These are phyloP conservation scores for Beauveria scarabaeidicola DNA, from an alignment of 2,329 filamentous ascomycete genomes.

Conservation along the genomic window DNA sequence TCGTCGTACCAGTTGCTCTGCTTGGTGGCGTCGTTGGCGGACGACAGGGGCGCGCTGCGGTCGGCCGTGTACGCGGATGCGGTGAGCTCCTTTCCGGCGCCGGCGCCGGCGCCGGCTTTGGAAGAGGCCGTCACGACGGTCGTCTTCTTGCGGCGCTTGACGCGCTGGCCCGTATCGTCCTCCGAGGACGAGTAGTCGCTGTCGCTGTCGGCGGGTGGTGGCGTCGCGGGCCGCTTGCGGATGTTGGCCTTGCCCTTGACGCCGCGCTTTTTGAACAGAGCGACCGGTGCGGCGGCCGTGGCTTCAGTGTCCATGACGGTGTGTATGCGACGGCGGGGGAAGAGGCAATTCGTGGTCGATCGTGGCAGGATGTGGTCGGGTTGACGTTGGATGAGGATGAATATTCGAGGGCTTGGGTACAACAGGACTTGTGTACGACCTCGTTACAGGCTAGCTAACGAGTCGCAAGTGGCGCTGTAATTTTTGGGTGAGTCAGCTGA, in stretches of 20 bases:
- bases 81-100: constrained; percentile 28
- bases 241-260: constrained; percentile 68
- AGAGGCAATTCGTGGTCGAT: background rate
- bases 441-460: background rate
- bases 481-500: too few species aligned
- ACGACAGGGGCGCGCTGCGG: constrained; percentile 52
- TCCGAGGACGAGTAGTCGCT: constrained; percentile 64
- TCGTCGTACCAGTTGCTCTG: constrained; percentile 85
- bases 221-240: constrained; percentile 72
- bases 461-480: too few species aligned
- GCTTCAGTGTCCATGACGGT: constrained; percentile 11
- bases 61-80: constrained; percentile 53
- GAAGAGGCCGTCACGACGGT: constrained; percentile 59
- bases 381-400: background rate
- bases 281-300: constrained; percentile 39
- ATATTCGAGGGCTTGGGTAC: background rate
- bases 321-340: constrained; percentile 2
- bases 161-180: constrained; percentile 63
- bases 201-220: constrained; percentile 59
- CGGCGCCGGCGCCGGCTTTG: constrained; percentile 28
- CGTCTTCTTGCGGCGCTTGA: constrained; percentile 70
- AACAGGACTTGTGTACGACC: background rate
- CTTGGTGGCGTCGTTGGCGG: constrained; percentile 82
- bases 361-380: background rate
- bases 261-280: constrained; percentile 79